These are phyloP conservation scores for Trifolium dubium DNA, from an alignment of 306 rosid species.

Conservation along the genomic window DNA sequence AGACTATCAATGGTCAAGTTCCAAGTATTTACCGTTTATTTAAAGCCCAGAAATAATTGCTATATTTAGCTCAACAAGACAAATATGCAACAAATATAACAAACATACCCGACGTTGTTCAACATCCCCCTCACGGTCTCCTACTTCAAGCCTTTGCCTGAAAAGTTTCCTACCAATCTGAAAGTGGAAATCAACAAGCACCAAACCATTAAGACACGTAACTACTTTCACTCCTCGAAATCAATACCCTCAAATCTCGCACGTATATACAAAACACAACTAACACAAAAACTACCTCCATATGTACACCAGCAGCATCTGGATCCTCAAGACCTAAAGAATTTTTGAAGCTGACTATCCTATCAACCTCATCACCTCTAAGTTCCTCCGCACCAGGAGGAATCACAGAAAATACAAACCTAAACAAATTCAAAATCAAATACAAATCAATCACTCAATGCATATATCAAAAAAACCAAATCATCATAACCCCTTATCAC, in stretches of 20 bases:
- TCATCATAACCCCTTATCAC: conserved; percentile 9
- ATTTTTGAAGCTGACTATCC: conserved; percentile 70
- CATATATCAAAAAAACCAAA: conserved; percentile 19
- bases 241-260: conserved; percentile 24
- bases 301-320: conserved; percentile 95
- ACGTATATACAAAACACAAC: background rate
- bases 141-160: conserved; percentile 95
- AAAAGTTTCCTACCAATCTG: conserved; percentile 88
- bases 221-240: conserved; percentile 34
- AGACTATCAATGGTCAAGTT: conserved; percentile 78
- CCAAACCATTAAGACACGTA: conserved; percentile 34
- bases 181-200: conserved; percentile 35
- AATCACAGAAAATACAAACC: conserved; percentile 81
- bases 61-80: background rate
- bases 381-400: conserved; percentile 88
- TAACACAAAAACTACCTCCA: conserved; percentile 68
- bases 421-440: conserved; percentile 30
- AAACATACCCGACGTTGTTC: conserved; percentile 93
- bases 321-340: conserved; percentile 95
- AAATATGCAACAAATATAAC: conserved; percentile 34
- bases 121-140: conserved; percentile 79
- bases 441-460: conserved; percentile 28
- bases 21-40: conserved; percentile 46
- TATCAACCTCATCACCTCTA: conserved; percentile 80
- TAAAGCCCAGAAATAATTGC: conserved; percentile 16